Base-by-base conservation (phyloP, 2,329 filamentous ascomycete genomes). In the Aspergillus jensenii region DNA sequence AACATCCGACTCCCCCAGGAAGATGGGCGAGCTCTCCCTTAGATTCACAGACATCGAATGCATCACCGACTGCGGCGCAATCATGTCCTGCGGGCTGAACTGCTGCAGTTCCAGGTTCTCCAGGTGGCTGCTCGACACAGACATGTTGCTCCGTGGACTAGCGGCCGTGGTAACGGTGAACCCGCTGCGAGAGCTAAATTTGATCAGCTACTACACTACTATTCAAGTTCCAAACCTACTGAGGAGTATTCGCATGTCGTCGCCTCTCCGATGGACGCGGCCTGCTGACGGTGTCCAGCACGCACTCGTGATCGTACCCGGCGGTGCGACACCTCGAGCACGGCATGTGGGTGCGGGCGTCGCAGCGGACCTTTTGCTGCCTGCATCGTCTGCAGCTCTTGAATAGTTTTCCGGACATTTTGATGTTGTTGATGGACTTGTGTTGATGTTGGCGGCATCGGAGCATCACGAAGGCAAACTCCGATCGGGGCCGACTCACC, bases 21-120 rank as follows among this genome's bases (percentile, higher is more conserved):
- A 73, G 4, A 73, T 72, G 66, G 72, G 51, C 31, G 6, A 68
- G 8, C 66, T 66, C 9, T 64, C 71, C 1, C 69, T 51, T 14
- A 74, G 57, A 41, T 73, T 74, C 21, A 74, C 69, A 9, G 71
- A 74, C 71, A 74, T 73, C 1, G 71, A 73, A 56, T 74, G 71
- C 55, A 73, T 67, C 2, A 66, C 70, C 9, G 71, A 73, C 2
- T 65, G 67, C 2, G 71, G 71, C 5, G 71, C 71, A 40, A 74
- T 73, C 71, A 73, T 73, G 50, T 74, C 71, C 53, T 71, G 70
- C 1, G 71, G 69, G 25, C 67, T 73, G 12, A 74, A 59, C 15
- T 73, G 70, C 50, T 74, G 71, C 8, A 68, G 67, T 11, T 74
- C 71, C 1, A 66, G 65, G 4, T 40, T 67, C 65, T 60, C 65